Percentiles rank a stretch among this genome's conserved stretches.
phyloP scores from a whole-genome alignment of 2,329 filamentous ascomycete genomes.

The Paecilomyces sp. region DNA sequence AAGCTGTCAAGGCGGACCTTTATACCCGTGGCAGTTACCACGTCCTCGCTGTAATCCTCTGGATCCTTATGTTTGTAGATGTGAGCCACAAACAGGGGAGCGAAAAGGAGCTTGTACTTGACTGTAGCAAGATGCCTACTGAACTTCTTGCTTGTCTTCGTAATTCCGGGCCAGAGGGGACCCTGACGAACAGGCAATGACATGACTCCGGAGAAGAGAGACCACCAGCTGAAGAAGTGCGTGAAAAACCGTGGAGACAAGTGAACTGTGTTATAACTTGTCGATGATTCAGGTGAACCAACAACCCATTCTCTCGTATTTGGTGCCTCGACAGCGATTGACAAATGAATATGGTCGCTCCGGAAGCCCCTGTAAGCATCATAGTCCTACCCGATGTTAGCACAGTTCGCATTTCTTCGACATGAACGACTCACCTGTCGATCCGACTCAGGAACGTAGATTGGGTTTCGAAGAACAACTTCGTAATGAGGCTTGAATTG shows the following conservation, averaged over 20 bases:
- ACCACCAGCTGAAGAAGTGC: constrained; percentile 98
- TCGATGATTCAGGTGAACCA: constrained; percentile 65
- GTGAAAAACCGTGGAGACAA: constrained; percentile 94
- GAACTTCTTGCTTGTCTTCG: constrained; percentile 98
- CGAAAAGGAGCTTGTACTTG: constrained; percentile 91
- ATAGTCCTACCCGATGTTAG: constrained; percentile 47
- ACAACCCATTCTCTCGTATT: constrained; percentile 80
- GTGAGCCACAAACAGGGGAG: constrained; percentile 88
- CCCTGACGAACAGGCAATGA: constrained; percentile 92
- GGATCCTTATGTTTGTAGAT: constrained; percentile 98
- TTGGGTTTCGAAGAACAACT: constrained; percentile 74
- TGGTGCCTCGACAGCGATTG: constrained; percentile 82
- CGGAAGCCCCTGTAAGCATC: constrained; percentile 97
- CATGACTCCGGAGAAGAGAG: constrained; percentile 89
- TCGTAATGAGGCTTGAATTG: constrained; percentile 90
- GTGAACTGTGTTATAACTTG: constrained; percentile 95
- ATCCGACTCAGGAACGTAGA: constrained; percentile 55
- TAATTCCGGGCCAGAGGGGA: constrained; percentile 78
- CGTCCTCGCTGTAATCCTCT: constrained; percentile 71
- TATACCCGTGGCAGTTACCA: constrained; percentile 87
- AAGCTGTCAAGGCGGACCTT: constrained; percentile 95
- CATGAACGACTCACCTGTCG: constrained; percentile 35
- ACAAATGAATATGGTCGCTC: constrained; percentile 93
- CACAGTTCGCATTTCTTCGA: constrained; percentile 1
- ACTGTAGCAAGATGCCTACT: constrained; percentile 94